A percentile compares a stretch with the other conserved stretches of the same genome.
Conservation (phyloP, 2,329 filamentous ascomycete genomes). For the Aureobasidium sp. region DNA sequence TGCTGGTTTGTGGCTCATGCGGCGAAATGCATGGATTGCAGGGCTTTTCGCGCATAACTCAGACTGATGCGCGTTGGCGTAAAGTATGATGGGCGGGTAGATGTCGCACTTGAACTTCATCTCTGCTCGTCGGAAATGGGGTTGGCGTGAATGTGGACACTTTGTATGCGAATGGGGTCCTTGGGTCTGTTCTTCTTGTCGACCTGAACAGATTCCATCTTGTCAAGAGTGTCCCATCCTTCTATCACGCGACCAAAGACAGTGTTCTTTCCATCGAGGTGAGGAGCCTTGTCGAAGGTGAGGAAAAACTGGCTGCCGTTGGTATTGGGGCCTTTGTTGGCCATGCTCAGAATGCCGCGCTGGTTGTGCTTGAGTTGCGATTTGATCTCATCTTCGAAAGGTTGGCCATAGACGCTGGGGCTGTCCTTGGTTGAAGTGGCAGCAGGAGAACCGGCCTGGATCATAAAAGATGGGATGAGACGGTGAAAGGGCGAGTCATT, state of each 20-base stretch:
- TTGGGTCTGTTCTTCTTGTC: constrained; percentile 72
- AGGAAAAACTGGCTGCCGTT: constrained; percentile 90
- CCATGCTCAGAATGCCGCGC: constrained; percentile 70
- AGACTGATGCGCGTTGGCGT: neutral
- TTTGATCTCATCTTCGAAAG: constrained; percentile 76
- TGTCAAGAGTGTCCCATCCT: constrained; percentile 54
- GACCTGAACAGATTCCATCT: constrained; percentile 62
- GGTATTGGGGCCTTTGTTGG: constrained; percentile 85
- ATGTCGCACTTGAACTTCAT: constrained; percentile 15
- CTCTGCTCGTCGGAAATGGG: constrained; percentile 50
- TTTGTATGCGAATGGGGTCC: constrained; percentile 57
- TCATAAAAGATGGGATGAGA: constrained; percentile 72
- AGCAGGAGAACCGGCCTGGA: constrained; percentile 58
- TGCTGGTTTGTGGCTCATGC: neutral
- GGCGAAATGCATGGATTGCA: neutral
- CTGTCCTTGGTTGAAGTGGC: constrained; percentile 30
- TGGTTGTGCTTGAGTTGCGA: constrained; percentile 41
- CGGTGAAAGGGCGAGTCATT: constrained; percentile 69
- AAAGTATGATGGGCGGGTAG: neutral
- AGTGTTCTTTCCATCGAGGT: constrained; percentile 77
- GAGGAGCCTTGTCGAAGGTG: constrained; percentile 66
- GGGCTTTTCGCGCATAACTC: neutral
- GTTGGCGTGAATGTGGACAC: constrained; percentile 69
- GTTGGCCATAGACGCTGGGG: constrained; percentile 59
- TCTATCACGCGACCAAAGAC: constrained; percentile 67